These are phyloP conservation scores for Pleoardoris graminearum DNA, from an alignment of 2,329 filamentous ascomycete species.

Conservation along the genomic window DNA sequence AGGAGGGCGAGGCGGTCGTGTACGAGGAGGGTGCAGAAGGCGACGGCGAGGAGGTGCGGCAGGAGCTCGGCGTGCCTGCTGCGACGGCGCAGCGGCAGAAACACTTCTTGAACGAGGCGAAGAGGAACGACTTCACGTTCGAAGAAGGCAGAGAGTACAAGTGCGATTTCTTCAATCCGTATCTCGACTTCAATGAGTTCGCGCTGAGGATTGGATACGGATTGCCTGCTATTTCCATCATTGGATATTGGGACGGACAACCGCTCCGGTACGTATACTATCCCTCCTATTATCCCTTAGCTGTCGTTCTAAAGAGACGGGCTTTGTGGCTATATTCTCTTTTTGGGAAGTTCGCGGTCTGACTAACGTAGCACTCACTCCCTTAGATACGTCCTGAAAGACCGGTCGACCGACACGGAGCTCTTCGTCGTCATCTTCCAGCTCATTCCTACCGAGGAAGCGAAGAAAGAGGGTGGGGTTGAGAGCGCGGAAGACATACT, in stretches of 20 bases:
- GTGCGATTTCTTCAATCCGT: slow-evolving; percentile 86
- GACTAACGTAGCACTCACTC: slow-evolving; percentile 71
- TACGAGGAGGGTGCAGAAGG: slow-evolving; percentile 58
- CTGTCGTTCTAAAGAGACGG: slow-evolving; percentile 44
- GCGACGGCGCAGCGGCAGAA: slow-evolving; percentile 58
- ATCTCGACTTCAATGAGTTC: slow-evolving; percentile 83
- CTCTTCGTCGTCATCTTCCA: slow-evolving; percentile 84
- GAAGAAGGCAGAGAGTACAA: slow-evolving; percentile 64
- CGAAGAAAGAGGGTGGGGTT: slow-evolving; percentile 27
- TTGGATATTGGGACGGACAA: slow-evolving; percentile 81
- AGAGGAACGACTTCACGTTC: slow-evolving; percentile 62
- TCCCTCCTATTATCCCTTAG: slow-evolving; percentile 6
- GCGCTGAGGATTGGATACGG: slow-evolving; percentile 58
- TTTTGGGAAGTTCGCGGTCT: slow-evolving; percentile 25
- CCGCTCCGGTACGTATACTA: slow-evolving; percentile 62
- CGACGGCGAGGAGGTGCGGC: slow-evolving; percentile 48
- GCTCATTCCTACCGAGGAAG: slow-evolving; percentile 69
- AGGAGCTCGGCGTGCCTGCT: slow-evolving; percentile 46
- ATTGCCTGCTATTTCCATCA: slow-evolving; percentile 74
- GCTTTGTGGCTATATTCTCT: slow-evolving; percentile 25
- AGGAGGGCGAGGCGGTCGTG: slow-evolving; percentile 63
- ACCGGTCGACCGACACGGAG: slow-evolving; percentile 70
- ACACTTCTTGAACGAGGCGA: slow-evolving; percentile 60
- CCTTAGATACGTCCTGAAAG: slow-evolving; percentile 89
- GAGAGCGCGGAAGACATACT: slow-evolving; percentile 30